Percentiles rank a stretch among this genome's conserved stretches.
Evolutionary conservation across 768 basidiomycete species (phyloP).

Genomic region (Boletus reticuloceps): DNA sequence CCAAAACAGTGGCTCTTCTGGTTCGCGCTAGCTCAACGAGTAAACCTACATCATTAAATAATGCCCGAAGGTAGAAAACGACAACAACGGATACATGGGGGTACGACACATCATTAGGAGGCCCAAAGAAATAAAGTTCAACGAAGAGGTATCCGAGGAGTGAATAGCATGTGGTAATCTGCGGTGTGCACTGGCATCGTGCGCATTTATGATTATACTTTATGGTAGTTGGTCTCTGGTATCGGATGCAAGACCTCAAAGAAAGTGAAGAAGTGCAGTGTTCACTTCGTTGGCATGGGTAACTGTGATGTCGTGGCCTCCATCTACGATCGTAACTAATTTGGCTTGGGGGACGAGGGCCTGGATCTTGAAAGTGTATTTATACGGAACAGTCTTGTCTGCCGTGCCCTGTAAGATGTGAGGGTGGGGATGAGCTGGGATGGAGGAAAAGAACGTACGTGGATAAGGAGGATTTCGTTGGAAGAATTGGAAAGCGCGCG

Average conservation of each 20-base stretch:
- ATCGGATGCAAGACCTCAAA: slow-evolving; percentile 10
- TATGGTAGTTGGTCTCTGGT: neutral
- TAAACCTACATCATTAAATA: slow-evolving; percentile 15
- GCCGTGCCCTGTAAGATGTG: slow-evolving; percentile 28
- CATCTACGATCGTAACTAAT: slow-evolving; percentile 29
- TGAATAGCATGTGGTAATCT: neutral
- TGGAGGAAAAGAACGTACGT: slow-evolving; percentile 39
- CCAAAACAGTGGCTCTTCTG: no score
- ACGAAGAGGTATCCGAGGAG: slow-evolving; percentile 1
- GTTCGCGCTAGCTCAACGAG: no score
- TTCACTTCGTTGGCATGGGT: slow-evolving; percentile 33
- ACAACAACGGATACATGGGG: slow-evolving; percentile 12
- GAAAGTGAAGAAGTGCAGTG: slow-evolving; percentile 26
- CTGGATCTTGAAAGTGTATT: slow-evolving; percentile 31
- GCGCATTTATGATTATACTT: neutral
- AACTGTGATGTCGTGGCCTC: slow-evolving; percentile 31
- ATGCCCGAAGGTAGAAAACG: neutral
- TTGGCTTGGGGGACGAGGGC: slow-evolving; percentile 27
- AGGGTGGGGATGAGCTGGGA: neutral
- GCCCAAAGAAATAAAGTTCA: neutral
- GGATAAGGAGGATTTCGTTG: slow-evolving; percentile 59
- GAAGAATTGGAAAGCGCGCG: slow-evolving; percentile 44
- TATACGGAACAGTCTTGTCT: slow-evolving; percentile 34
- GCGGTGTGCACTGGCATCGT: neutral
- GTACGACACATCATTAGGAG: neutral